These are phyloP conservation scores for Cystobasidium sp. DNA, from an alignment of 1,284 basidiomycete species.

Conservation along the genomic window DNA sequence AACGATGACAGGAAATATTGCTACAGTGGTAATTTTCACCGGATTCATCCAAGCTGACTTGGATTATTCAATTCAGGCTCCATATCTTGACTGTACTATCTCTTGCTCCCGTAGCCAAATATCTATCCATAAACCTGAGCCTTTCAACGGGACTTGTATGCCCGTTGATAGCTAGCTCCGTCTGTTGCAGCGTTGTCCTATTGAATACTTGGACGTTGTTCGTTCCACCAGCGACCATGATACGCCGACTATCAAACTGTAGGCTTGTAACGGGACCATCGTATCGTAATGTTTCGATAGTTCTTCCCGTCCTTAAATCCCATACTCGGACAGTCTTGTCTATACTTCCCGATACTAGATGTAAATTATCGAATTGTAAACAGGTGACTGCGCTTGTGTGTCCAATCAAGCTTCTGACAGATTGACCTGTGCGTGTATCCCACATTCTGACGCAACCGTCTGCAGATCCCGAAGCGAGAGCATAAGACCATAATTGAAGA, in stretches of 20 bases:
- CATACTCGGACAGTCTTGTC: conserved; percentile 95
- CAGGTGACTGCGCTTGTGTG: conserved; percentile 93
- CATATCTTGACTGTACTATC: conserved; percentile 92
- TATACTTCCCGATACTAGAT: conserved; percentile 87
- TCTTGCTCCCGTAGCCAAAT: conserved; percentile 85
- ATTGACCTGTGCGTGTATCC: conserved; percentile 99
- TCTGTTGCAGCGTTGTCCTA: conserved; percentile 87
- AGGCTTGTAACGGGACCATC: conserved; percentile 88
- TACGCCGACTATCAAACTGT: conserved; percentile 92
- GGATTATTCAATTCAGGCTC: conserved; percentile 61
- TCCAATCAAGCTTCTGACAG: conserved; percentile 88
- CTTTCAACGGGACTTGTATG: conserved; percentile 88
- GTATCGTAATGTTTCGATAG: conserved; percentile 86
- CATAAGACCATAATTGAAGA: conserved; percentile 98
- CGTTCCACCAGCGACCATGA: conserved; percentile 82
- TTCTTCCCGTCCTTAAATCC: conserved; percentile 90
- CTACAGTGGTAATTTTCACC: background rate
- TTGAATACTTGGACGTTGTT: conserved; percentile 76
- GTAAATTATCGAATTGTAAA: conserved; percentile 94
- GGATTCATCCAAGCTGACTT: background rate
- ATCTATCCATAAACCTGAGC: conserved; percentile 94
- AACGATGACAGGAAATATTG: background rate
- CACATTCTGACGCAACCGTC: conserved; percentile 98
- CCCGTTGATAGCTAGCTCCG: conserved; percentile 82
- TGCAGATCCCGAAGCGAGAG: conserved; percentile 91